These are phyloP conservation scores for Astraeus odoratus DNA, from an alignment of 768 basidiomycete genomes.

Conservation along the genomic window DNA sequence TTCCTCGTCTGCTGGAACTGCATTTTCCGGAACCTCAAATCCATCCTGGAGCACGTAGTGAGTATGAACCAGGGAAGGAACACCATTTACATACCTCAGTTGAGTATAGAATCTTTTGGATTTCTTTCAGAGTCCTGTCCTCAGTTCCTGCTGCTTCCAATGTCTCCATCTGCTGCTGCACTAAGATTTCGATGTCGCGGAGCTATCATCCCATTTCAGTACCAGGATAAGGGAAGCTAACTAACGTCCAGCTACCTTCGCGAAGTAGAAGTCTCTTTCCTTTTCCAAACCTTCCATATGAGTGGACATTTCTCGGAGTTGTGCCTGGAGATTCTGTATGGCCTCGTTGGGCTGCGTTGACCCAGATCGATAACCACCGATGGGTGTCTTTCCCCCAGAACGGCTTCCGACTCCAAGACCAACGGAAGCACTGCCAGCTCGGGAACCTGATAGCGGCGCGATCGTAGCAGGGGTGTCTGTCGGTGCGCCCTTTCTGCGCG, in stretches of 20 bases:
- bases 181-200: constrained; percentile 92
- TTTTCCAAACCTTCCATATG: constrained; percentile 92
- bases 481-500: constrained; percentile 69
- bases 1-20: constrained; percentile 60
- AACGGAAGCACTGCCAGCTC: constrained; percentile 26
- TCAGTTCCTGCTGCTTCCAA: constrained; percentile 51
- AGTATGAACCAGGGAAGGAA: not conserved
- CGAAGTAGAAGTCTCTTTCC: constrained; percentile 98
- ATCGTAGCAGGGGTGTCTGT: constrained; percentile 76
- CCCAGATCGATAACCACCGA: constrained; percentile 60
- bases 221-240: constrained; percentile 4
- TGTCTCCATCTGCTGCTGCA: constrained; percentile 68
- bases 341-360: constrained; percentile 63
- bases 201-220: constrained; percentile 46
- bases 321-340: constrained; percentile 59
- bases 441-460: constrained; percentile 49
- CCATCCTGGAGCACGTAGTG: constrained; percentile 57
- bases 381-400: constrained; percentile 66
- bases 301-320: constrained; percentile 73
- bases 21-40: constrained; percentile 79
- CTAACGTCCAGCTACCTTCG: constrained; percentile 57
- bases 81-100: constrained; percentile 66
- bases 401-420: constrained; percentile 35
- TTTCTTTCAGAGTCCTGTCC: constrained; percentile 59
- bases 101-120: constrained; percentile 90